Evolutionary conservation across 768 basidiomycete genomes (phyloP).

Genomic region (Lentinus brumalis): DNA sequence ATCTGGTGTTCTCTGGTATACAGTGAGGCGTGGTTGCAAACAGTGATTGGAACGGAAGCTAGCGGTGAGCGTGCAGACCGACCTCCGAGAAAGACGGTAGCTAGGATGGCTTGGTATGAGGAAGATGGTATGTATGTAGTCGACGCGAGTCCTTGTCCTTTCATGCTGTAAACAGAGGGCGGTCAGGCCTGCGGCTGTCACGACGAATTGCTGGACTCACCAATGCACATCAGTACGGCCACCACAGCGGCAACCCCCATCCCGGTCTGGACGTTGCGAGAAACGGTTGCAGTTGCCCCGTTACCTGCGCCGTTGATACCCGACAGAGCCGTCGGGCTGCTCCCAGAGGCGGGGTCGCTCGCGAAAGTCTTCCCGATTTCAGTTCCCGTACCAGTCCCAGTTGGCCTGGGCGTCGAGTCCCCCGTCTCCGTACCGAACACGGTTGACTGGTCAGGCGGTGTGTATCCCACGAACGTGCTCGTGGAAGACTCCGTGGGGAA

Average conservation of each 20-base stretch:
- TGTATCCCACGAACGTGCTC: not conserved
- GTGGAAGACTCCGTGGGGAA: not conserved
- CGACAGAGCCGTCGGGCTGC: not conserved
- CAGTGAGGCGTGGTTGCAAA: no score
- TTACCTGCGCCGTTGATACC: not conserved
- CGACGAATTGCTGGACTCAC: not conserved
- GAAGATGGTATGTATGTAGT: not conserved
- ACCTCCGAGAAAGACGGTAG: no score
- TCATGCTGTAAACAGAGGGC: not conserved
- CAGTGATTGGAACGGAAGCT: no score
- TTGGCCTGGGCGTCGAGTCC: not conserved
- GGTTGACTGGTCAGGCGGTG: not conserved
- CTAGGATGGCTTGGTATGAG: no score
- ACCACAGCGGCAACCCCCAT: not conserved
- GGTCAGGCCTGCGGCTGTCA: not conserved
- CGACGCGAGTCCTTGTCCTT: not conserved
- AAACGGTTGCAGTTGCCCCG: not conserved
- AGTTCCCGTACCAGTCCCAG: not conserved
- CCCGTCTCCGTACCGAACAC: not conserved
- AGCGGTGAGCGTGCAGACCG: no score
- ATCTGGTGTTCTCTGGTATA: no score
- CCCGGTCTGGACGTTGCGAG: not conserved
- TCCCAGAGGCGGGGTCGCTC: not conserved
- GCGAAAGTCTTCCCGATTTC: not conserved
- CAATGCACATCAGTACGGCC: not conserved